phyloP scores from a whole-genome alignment of 305 asterid genomes.

The Solanum aculeatissimum region DNA sequence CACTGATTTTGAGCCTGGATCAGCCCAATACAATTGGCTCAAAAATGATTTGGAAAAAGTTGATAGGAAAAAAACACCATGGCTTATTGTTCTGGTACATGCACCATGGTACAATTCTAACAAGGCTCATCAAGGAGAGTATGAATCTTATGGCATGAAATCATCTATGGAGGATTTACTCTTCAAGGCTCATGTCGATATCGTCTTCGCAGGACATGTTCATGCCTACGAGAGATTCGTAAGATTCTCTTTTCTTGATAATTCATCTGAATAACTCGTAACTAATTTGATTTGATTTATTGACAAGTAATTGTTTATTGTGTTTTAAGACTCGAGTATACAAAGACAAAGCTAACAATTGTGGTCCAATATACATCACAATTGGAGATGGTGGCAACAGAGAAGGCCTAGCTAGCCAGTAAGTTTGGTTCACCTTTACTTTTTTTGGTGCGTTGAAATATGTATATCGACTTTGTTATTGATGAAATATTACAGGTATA shows the following conservation, averaged over 20 bases:
- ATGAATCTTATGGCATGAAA: conserved; percentile 50
- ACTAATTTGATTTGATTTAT: neutral
- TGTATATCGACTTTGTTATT: neutral
- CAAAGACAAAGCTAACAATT: conserved; percentile 28
- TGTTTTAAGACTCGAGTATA: conserved; percentile 36
- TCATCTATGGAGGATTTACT: conserved; percentile 53
- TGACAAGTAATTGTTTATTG: neutral
- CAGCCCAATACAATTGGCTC: conserved; percentile 70
- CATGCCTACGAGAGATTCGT: conserved; percentile 90
- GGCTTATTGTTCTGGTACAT: conserved; percentile 58
- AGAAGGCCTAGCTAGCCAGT: conserved; percentile 66
- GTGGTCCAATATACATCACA: conserved; percentile 58
- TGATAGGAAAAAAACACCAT: conserved; percentile 45
- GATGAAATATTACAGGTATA: conserved; percentile 20
- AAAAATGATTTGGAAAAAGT: conserved; percentile 34
- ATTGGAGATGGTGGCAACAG: conserved; percentile 87
- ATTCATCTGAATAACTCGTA: neutral
- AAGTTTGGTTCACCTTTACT: neutral
- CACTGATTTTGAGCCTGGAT: conserved; percentile 39
- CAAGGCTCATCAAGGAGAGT: conserved; percentile 56
- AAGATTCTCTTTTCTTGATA: conserved; percentile 12
- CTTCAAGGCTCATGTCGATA: conserved; percentile 49
- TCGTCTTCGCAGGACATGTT: conserved; percentile 76
- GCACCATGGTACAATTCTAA: conserved; percentile 92
- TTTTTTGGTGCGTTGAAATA: neutral